Percentiles rank a stretch among this genome's conserved stretches.
phyloP scores from a whole-genome alignment of 176 grass and related monocot genomes.

The Lolium perenne region DNA sequence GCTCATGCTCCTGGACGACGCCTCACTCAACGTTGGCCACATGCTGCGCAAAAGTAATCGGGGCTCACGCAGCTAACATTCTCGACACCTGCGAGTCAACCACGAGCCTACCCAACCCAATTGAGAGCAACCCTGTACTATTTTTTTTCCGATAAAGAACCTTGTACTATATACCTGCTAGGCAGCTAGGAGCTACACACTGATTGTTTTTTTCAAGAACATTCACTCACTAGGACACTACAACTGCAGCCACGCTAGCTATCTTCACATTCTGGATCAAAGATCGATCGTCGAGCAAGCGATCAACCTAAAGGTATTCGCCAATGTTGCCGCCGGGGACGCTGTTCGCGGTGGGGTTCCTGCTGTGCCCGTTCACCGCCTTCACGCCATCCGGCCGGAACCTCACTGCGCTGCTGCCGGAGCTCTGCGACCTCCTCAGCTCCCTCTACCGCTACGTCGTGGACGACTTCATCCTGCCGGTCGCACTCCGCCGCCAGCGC shows the following conservation, averaged over 20 bases:
- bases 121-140: background rate
- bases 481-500: background rate
- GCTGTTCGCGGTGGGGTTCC: constrained; percentile 52
- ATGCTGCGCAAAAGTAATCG: background rate
- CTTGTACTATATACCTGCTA: background rate
- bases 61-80: background rate
- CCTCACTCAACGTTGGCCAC: background rate
- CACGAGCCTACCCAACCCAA: background rate
- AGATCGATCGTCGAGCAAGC: background rate
- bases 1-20: background rate
- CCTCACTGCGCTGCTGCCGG: constrained; percentile 59
- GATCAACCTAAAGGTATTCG: too few relatives aligned
- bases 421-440: constrained; percentile 49
- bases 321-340: background rate
- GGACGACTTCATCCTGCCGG: constrained; percentile 21
- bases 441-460: constrained; percentile 45
- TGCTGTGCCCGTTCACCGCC: constrained; percentile 49
- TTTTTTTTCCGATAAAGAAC: too few relatives aligned
- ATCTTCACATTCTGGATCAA: background rate
- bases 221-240: background rate
- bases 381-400: constrained; percentile 52
- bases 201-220: background rate
- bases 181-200: background rate
- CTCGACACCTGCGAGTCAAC: background rate
- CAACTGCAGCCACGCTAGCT: background rate